Conservation (phyloP, 1,284 basidiomycete genomes). For the Moniliella sp. region DNA sequence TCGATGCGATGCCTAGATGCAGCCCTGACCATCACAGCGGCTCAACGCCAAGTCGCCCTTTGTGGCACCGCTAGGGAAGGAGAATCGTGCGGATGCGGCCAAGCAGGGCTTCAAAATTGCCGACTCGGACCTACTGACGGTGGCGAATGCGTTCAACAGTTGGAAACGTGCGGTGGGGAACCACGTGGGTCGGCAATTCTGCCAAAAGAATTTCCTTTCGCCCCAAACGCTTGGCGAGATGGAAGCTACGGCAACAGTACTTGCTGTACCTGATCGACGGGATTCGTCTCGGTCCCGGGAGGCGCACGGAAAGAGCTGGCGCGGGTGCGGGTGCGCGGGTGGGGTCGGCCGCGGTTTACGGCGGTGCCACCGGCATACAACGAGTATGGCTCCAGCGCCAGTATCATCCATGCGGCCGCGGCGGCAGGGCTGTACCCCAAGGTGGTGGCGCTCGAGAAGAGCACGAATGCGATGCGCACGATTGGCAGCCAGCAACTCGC, state of each 20-base stretch:
- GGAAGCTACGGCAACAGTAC: conserved; percentile 76
- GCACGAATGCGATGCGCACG: conserved; percentile 48
- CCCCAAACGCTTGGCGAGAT: conserved; percentile 81
- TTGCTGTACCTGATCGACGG: conserved; percentile 58
- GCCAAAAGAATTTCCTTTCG: conserved; percentile 62
- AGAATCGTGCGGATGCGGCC: conserved; percentile 64
- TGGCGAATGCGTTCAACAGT: conserved; percentile 68
- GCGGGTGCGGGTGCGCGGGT: conserved; percentile 38
- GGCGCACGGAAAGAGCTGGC: conserved; percentile 51
- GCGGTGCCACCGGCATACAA: conserved; percentile 48
- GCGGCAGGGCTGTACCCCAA: conserved; percentile 79
- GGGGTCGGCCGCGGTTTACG: conserved; percentile 49
- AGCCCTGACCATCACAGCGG: conserved; percentile 70
- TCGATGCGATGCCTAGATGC: conserved; percentile 78
- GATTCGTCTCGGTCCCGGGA: conserved; percentile 54
- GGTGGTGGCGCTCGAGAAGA: conserved; percentile 50
- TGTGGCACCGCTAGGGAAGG: conserved; percentile 59
- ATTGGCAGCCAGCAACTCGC: conserved; percentile 63
- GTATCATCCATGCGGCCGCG: conserved; percentile 59
- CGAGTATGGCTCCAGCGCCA: conserved; percentile 43
- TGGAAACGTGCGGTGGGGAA: conserved; percentile 66
- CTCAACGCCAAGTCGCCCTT: conserved; percentile 86
- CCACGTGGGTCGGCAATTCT: conserved; percentile 41
- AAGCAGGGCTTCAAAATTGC: conserved; percentile 61
- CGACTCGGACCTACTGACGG: conserved; percentile 85